These are phyloP conservation scores for Cymbidium sinense DNA, from an alignment of 106 monocot genomes.

Conservation along the genomic window DNA sequence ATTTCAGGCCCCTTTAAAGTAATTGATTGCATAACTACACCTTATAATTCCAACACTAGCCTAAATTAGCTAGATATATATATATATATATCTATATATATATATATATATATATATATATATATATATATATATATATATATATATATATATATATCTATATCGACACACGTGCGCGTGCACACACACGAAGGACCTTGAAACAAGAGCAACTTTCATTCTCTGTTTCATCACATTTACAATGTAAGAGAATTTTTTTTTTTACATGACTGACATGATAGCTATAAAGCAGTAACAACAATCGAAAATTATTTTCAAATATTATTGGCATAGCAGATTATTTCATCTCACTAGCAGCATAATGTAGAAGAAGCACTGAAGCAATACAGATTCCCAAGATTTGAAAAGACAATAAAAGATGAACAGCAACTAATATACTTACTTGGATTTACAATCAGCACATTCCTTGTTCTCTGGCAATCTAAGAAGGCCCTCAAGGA, in stretches of 20 bases:
- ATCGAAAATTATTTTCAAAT: not conserved
- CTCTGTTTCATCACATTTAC: not conserved
- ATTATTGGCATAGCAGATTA: not conserved
- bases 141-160: no score
- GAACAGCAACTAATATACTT: constrained; percentile 8
- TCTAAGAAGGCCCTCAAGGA: constrained; percentile 60
- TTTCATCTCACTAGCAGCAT: not conserved
- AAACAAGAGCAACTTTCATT: not conserved
- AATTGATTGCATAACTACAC: no score
- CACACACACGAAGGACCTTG: not conserved
- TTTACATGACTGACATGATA: not conserved
- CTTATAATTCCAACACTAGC: no score
- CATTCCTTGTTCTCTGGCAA: constrained; percentile 60
- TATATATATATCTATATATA: no score
- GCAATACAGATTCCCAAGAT: not conserved
- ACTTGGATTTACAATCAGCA: constrained; percentile 68
- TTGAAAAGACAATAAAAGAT: not conserved
- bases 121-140: no score
- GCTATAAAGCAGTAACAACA: not conserved
- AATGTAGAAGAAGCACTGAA: not conserved
- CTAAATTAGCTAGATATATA: no score
- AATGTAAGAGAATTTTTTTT: not conserved
- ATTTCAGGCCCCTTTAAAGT: no score
- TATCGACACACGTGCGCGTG: no score
- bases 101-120: no score